These are phyloP conservation scores for Fusarium gaditjirri DNA, from an alignment of 2,329 filamentous ascomycete species.

Conservation along the genomic window DNA sequence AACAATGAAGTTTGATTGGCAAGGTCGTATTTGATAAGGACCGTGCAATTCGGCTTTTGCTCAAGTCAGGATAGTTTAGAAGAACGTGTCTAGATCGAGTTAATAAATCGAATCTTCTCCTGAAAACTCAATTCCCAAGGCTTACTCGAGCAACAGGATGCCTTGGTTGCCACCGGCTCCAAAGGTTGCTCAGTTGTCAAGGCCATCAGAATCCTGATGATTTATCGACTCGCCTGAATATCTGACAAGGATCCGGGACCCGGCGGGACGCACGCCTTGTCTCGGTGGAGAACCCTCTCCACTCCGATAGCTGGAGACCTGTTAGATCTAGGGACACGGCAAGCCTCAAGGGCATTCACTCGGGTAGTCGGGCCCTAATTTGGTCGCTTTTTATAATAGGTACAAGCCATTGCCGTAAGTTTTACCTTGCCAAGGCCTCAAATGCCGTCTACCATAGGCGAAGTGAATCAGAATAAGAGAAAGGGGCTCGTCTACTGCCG, in stretches of 20 bases:
- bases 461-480: neutral
- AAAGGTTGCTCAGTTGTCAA: neutral
- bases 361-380: constrained; percentile 3
- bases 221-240: neutral
- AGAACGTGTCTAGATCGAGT: neutral
- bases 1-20: neutral
- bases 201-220: constrained; percentile 1
- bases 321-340: constrained; percentile 3
- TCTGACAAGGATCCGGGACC: constrained; percentile 10
- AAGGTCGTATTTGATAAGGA: neutral
- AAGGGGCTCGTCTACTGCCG: neutral
- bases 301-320: neutral
- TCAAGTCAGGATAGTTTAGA: neutral
- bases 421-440: constrained; percentile 17
- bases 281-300: constrained; percentile 1
- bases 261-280: constrained; percentile 12
- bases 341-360: neutral
- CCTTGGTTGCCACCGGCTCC: neutral
- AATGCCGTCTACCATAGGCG: constrained; percentile 7
- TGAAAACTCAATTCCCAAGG: neutral
- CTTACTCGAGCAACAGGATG: neutral
- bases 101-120: neutral
- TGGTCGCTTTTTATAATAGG: neutral
- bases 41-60: neutral
- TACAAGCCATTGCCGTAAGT: neutral